Percentiles rank a stretch among this genome's conserved stretches.
These are phyloP conservation scores for Magnolia changhungtana DNA, from an alignment of 164 flowering plant species.

Conservation along the genomic window DNA sequence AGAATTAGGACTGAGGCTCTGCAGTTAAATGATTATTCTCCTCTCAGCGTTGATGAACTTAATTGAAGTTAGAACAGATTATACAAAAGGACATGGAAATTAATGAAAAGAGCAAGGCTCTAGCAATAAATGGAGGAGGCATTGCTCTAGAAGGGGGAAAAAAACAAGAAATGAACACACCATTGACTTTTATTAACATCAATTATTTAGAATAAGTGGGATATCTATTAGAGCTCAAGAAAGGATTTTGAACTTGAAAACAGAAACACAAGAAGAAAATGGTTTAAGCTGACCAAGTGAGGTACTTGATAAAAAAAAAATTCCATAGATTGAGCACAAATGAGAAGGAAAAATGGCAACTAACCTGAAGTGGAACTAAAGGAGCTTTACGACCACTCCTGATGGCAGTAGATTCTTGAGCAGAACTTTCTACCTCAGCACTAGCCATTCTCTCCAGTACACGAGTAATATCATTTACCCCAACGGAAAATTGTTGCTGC, in stretches of 20 bases:
- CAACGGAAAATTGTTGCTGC: constrained; percentile 81
- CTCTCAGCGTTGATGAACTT: no score
- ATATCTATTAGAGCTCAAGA: neutral
- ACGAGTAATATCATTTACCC: constrained; percentile 87
- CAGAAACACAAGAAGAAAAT: neutral
- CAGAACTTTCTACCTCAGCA: constrained; percentile 11
- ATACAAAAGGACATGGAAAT: no score
- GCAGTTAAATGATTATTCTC: no score
- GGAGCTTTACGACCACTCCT: constrained; percentile 19
- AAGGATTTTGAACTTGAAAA: no score
- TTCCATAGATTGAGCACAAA: neutral
- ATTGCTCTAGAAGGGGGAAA: no score
- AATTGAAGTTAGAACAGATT: no score
- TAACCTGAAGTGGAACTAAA: constrained; percentile 56
- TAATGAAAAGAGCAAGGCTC: no score
- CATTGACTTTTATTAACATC: neutral
- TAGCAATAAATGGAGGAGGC: no score
- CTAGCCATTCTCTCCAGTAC: constrained; percentile 69
- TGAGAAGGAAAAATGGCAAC: neutral
- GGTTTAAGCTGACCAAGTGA: neutral
- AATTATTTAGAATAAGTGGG: neutral
- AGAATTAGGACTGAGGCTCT: no score
- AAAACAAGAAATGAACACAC: neutral
- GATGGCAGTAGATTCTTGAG: constrained; percentile 11
- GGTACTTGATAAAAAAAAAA: neutral